Base-by-base conservation (phyloP, 345 rosid genomes). In the Syzygium oleosum region DNA sequence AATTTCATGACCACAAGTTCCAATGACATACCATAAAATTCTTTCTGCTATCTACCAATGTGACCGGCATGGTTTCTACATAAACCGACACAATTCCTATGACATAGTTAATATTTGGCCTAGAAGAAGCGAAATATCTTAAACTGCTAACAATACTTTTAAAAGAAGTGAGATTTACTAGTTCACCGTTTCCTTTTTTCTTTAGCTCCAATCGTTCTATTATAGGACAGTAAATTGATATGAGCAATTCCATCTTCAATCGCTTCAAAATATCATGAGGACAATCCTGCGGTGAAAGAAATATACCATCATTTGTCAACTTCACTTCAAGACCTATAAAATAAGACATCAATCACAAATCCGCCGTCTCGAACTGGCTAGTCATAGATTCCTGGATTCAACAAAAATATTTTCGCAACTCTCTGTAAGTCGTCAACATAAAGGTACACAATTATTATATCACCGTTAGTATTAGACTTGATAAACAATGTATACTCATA, bases 331-430 rank as follows among this genome's bases (percentile, higher is more conserved):
- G 29, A 14, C 68, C 8, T 12, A 59, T 7, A 27, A 59, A 59
- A 27, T 59, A 59, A 0, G 68, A 59, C 68, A 59, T 27, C 31
- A 59, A 59, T 12, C 17, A 6, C n/a, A 59, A 59, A 59, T 27
- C 1, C 12, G 0, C 27, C 17, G 12, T 59, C 31, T 59, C 0
- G 6, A 59, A 59, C 1, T 59, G 7, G 31, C 31, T 27, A 27
- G 14, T 12, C 31, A 59, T 59, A 59, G 68, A 31, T 31, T 61
- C 34, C 19, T 61, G 13, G 8, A n/a, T 61, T 61, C 2, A n/a
- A 3, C 73, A 61, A n/a, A 2, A 31, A 61, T 61, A 19, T 61
- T 61, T 61, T n/a, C 29, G n/a, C 7, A 61, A n/a, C 0, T 15
- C 17, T n/a, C 1, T 2, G 0, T 13, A n/a, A 61, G 25, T n/a